phyloP scores from a whole-genome alignment of 139 green algal genomes.

The Trebouxia sp. region DNA sequence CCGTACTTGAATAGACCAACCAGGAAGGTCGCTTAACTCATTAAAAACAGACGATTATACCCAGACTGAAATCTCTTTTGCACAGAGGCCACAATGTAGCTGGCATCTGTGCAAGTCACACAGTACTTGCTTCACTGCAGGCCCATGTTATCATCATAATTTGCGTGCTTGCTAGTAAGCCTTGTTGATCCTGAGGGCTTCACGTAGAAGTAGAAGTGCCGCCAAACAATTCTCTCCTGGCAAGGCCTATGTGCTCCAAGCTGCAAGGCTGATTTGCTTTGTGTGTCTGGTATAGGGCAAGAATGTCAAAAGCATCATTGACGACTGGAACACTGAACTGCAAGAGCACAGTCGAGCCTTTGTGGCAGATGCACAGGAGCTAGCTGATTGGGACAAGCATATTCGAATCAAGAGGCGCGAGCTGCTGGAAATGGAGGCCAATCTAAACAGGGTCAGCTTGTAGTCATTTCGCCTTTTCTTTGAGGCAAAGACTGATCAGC shows the following conservation, averaged over 20 bases:
- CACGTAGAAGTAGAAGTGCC: not conserved
- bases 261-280: not conserved
- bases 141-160: not conserved
- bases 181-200: not conserved
- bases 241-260: not conserved
- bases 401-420: conserved; percentile 79
- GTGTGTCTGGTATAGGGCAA: conserved; percentile 54
- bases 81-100: too few species aligned
- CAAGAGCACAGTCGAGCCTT: conserved; percentile 79
- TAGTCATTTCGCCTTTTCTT: not conserved
- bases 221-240: not conserved
- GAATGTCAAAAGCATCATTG: conserved; percentile 74
- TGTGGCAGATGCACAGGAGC: conserved; percentile 74
- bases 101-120: not conserved
- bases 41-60: too few species aligned
- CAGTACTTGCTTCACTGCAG: not conserved
- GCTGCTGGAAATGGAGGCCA: conserved; percentile 79
- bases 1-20: too few species aligned
- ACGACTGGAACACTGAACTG: conserved; percentile 75
- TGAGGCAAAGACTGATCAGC: not conserved
- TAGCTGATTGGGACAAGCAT: conserved; percentile 79
- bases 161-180: not conserved
- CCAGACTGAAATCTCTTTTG: too few species aligned
- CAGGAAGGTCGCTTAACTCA: too few species aligned
- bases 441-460: conserved; percentile 38